Evolutionary conservation across 495 filamentous ascomycete species (phyloP), one percentile per base, ranked within the genome.

Genomic region (Penicillium coffeae): DNA sequence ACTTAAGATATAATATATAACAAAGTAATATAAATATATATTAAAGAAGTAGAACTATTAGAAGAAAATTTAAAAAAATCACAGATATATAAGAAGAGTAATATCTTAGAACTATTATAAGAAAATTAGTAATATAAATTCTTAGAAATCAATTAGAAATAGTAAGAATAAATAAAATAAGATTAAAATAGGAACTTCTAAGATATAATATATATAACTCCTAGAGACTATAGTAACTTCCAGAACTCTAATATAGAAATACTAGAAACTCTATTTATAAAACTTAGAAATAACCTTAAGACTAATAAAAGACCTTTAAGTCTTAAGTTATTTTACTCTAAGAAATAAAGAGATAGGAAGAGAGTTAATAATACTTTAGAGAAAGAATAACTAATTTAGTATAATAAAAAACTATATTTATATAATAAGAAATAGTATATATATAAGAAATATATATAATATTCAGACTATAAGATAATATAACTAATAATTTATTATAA

Each of bases 91-190:
- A 30, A 30, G 10, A 30, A 30, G 10, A 30, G 25, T 30, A 30
- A 30, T 30, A 30, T 30, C 25, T 30, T 10, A 10, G 25, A 39
- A 39, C 19, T 39, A 39, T 39, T 20, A 18, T 15, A 15, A 20
- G 37, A 20, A 39, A 18, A 39, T 39, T 18, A 39, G 14, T 39
- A 39, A 39, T 39, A 39, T 39, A 20, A 20, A 10, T 39, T 39
- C 9, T 19, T 20, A 39, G 15, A 39, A 19, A 39, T 8, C 19
- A 10, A 30, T 5, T 30, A 30, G n/a, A 30, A 10, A 30, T 30
- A 30, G 10, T 30, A 30, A 10, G 10, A 30, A 10, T 30, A 5
- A 30, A n/a, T n/a, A n/a, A n/a, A n/a, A n/a, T n/a, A n/a, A n/a
- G n/a, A n/a, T n/a, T n/a, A n/a, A n/a, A n/a, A n/a, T n/a, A n/a